Percentiles rank a stretch among this genome's conserved stretches.
Conservation (phyloP, 2,329 filamentous ascomycete species). For the Xylariaceae sp. region DNA sequence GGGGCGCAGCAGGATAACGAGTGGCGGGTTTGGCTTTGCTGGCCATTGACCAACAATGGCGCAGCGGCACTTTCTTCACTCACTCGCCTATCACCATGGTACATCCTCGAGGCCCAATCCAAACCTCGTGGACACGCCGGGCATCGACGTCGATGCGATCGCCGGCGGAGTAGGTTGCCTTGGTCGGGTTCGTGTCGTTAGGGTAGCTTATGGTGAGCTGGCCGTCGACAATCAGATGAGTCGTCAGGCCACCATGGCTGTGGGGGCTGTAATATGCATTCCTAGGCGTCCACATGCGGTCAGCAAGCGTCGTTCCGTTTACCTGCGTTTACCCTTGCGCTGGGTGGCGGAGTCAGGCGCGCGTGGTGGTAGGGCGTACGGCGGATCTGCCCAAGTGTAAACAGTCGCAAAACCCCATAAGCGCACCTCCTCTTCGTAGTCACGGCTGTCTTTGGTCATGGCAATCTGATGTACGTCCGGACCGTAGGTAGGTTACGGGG, state of each 20-base stretch:
- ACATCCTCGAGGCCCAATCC: constrained; percentile 62
- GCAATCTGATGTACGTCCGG: constrained; percentile 7
- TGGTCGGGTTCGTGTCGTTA: constrained; percentile 50
- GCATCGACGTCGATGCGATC: constrained; percentile 64
- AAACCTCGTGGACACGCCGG: constrained; percentile 62
- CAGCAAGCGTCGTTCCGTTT: constrained; percentile 20
- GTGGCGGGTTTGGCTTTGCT: not conserved
- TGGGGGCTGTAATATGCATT: constrained; percentile 67
- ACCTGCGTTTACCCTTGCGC: not conserved
- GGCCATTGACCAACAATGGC: not conserved
- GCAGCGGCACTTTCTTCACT: not conserved
- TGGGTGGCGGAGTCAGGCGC: not conserved
- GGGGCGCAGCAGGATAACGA: not conserved
- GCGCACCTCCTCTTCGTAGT: constrained; percentile 58
- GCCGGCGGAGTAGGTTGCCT: constrained; percentile 57
- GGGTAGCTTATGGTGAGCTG: constrained; percentile 65
- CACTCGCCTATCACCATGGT: constrained; percentile 63
- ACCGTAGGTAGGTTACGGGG: constrained; percentile 12
- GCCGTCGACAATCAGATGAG: constrained; percentile 64
- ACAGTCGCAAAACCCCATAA: constrained; percentile 67
- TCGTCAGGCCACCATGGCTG: constrained; percentile 59
- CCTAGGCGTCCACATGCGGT: constrained; percentile 37
- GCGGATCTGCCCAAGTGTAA: constrained; percentile 68
- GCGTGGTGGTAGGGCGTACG: constrained; percentile 49
- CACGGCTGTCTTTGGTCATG: constrained; percentile 38